A percentile compares a stretch with the other conserved stretches of the same genome.
Evolutionary conservation across 2,329 filamentous ascomycete genomes (phyloP).

Genomic region (Alternaria arborescens): DNA sequence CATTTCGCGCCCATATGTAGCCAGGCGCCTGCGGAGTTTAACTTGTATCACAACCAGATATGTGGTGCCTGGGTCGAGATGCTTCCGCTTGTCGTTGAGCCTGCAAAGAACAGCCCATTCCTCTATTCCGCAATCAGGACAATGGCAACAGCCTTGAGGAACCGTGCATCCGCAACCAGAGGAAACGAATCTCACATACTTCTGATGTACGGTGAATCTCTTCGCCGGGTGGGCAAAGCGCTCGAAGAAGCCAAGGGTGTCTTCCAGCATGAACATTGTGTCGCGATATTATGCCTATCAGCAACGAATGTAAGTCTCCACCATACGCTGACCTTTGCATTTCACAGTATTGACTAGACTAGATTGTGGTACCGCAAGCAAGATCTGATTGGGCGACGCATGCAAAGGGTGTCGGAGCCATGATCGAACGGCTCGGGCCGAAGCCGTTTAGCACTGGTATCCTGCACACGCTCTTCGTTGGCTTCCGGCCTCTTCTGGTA

Average conservation of each 20-base stretch:
- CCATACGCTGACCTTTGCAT: too few species aligned
- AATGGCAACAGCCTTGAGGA: neutral
- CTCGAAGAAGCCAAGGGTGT: too few species aligned
- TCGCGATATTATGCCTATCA: too few species aligned
- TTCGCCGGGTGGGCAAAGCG: too few species aligned
- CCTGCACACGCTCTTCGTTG: neutral
- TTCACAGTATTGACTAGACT: too few species aligned
- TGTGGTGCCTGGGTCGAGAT: conserved; percentile 17
- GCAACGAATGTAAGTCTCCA: too few species aligned
- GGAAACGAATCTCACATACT: too few species aligned
- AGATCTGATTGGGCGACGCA: conserved; percentile 14
- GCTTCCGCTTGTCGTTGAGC: conserved; percentile 7
- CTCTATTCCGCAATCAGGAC: conserved; percentile 2
- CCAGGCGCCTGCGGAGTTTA: neutral
- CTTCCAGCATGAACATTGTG: too few species aligned
- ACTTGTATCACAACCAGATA: conserved; percentile 15
- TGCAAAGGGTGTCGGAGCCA: conserved; percentile 11
- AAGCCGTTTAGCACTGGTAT: conserved; percentile 9
- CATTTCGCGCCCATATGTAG: neutral
- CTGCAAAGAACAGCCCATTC: neutral
- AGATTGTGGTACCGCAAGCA: neutral
- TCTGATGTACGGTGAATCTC: too few species aligned
- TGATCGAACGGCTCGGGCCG: conserved; percentile 11
- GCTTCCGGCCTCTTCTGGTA: neutral
- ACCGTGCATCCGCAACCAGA: neutral